These are phyloP conservation scores for Punica granatum DNA, from an alignment of 345 rosid species.

Conservation along the genomic window DNA sequence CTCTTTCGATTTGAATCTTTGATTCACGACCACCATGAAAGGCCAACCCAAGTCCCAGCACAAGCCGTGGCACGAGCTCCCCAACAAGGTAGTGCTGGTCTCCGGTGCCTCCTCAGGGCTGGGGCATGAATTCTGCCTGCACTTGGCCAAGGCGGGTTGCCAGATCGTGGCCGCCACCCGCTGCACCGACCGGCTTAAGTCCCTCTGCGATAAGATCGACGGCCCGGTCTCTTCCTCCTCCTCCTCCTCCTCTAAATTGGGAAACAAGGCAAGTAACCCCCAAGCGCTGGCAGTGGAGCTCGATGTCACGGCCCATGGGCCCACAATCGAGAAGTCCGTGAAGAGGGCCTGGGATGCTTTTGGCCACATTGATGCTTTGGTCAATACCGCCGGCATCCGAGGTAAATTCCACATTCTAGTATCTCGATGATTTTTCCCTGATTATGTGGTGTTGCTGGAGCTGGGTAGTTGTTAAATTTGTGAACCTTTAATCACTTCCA, in stretches of 20 bases:
- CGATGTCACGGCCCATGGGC: constrained; percentile 53
- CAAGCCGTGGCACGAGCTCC: constrained; percentile 66
- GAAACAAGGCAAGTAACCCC: constrained; percentile 4
- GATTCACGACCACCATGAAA: constrained; percentile 9
- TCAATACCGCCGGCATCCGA: constrained; percentile 74
- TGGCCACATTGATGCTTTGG: constrained; percentile 59
- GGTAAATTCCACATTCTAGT: constrained; percentile 19
- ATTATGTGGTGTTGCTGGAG: too few relatives aligned
- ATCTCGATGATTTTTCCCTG: too few relatives aligned
- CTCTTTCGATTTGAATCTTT: neutral
- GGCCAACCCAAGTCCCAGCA: constrained; percentile 19
- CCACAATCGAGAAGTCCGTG: constrained; percentile 35
- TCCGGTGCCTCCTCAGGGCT: constrained; percentile 87
- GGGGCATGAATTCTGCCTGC: constrained; percentile 67
- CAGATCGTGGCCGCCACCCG: constrained; percentile 64
- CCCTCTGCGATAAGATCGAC: constrained; percentile 69
- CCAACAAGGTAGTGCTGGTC: constrained; percentile 67
- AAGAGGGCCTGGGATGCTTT: constrained; percentile 61
- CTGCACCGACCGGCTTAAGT: constrained; percentile 52
- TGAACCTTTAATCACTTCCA: too few relatives aligned
- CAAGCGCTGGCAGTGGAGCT: constrained; percentile 64
- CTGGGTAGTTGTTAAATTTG: too few relatives aligned
- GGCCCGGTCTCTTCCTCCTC: constrained; percentile 1
- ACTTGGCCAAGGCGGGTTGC: constrained; percentile 70
- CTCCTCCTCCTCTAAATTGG: neutral